Base-by-base conservation (phyloP, 371 early-diverging fungal species). In the Capillidium rhysosporum region DNA sequence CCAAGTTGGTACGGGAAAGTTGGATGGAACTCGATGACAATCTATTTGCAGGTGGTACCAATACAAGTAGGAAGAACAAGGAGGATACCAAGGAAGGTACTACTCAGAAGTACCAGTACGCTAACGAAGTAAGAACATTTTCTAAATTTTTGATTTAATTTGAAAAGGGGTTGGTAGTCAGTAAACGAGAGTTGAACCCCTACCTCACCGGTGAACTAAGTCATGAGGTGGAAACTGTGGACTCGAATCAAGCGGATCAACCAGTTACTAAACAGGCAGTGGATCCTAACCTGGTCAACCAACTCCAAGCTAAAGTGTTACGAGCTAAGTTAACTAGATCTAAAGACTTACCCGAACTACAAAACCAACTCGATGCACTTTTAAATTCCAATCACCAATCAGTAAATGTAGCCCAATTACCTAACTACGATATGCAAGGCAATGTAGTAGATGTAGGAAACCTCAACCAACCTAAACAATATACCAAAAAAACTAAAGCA, bases 381-480 rank as follows among this genome's bases (percentile, higher is more conserved):
- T n/a, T 18, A 4, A 41, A 41, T 41, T n/a, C 10, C 4, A 41
- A 9, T 18, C 4, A n/a, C 20, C 20, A 20, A 41, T 34, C 34
- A 12, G 34, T 34, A 34, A 34, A 4, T 12, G 4, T 34, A 34
- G 34, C 12, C 4, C 4, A 34, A 7, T 34, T 34, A 34, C 54
- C 58, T 21, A 28, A 30, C n/a, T 44, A 49, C 24, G 56, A 56
- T 41, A 56, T 49, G 31, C 18, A 41, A 26, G 53, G 56, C 21
- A 48, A 56, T 34, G 20, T 26, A 16, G 44, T 52, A 20, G 59
- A 59, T 40, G 34, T 41, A 52, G 38, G 46, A 8, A 52, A 53
- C 9, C 14, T 38, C 21, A 21, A 16, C 14, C 7, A 34, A 7
- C 34, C 34, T 12, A 34, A 34, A 34, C 7, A 4, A 7, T 21